Evolutionary conservation across 192 early-diverging fungal species (phyloP).

Genomic region (Rhizophagus clarus): DNA sequence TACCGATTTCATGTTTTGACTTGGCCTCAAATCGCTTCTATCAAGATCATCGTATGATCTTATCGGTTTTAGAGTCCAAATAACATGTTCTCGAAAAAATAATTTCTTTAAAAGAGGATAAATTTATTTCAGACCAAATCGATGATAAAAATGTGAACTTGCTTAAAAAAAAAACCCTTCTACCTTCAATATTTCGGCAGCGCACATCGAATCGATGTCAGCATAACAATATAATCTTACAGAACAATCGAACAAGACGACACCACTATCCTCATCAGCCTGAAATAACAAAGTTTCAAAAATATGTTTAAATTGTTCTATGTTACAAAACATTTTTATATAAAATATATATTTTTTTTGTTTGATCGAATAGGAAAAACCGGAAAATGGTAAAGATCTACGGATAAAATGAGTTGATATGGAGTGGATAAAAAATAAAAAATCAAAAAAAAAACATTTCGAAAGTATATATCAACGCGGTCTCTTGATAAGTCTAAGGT

Average conservation of each 20-base stretch:
- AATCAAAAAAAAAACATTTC: not conserved
- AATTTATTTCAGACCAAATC: not conserved
- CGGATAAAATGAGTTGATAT: not conserved
- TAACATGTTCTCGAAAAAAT: slow-evolving; percentile 1
- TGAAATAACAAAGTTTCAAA: slow-evolving; percentile 11
- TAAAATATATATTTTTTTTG: not conserved
- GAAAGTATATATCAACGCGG: not conserved
- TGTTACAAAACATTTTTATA: not conserved
- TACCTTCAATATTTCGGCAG: slow-evolving; percentile 18
- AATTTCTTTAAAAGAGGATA: slow-evolving; percentile 3
- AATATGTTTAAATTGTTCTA: slow-evolving; percentile 7
- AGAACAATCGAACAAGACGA: not conserved
- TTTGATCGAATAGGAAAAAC: not conserved
- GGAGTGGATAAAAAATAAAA: not conserved
- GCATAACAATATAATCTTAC: slow-evolving; percentile 7
- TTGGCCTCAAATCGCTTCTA: not conserved
- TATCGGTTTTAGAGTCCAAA: slow-evolving; percentile 7
- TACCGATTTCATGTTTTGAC: not conserved
- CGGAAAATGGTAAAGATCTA: not conserved
- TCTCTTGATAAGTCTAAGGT: not conserved
- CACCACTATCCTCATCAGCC: not conserved
- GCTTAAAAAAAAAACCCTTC: not conserved
- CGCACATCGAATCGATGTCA: slow-evolving; percentile 16
- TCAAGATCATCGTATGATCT: slow-evolving; percentile 3
- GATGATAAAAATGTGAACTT: not conserved